A percentile compares a stretch with the other conserved stretches of the same genome.
Conservation (phyloP, 1,284 basidiomycete genomes). For the Ceratorhiza oryzae-sativae region DNA sequence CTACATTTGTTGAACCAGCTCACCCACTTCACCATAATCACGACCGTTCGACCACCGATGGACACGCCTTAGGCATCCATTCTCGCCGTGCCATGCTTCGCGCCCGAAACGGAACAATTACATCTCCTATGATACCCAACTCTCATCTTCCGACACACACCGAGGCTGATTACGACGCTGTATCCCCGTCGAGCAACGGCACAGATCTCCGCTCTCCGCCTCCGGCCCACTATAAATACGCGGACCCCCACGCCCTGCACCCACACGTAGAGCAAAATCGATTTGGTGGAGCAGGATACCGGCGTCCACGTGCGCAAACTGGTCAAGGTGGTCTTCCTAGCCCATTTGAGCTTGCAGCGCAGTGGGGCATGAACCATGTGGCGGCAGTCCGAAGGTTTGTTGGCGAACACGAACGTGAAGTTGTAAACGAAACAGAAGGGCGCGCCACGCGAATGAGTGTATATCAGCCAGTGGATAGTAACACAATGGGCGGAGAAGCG, state of each 20-base stretch:
- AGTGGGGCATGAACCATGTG: conserved; percentile 18
- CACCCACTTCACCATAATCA: conserved; percentile 12
- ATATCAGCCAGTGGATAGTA: neutral
- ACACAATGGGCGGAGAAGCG: neutral
- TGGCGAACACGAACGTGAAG: conserved; percentile 24
- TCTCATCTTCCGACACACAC: conserved; percentile 7
- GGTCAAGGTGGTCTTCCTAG: conserved; percentile 16
- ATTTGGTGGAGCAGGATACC: neutral
- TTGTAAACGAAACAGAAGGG: conserved; percentile 26
- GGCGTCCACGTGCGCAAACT: conserved; percentile 15
- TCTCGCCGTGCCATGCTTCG: conserved; percentile 2
- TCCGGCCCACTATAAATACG: neutral
- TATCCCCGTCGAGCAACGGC: neutral
- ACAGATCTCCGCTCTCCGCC: conserved; percentile 8
- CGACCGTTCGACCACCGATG: neutral
- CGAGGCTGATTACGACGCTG: neutral
- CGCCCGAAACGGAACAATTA: conserved; percentile 30
- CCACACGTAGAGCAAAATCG: neutral
- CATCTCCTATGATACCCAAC: conserved; percentile 2
- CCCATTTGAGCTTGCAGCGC: conserved; percentile 22
- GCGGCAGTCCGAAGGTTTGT: conserved; percentile 16
- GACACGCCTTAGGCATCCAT: conserved; percentile 1
- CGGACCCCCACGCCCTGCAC: neutral
- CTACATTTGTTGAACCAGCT: conserved; percentile 23
- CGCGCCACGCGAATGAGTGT: conserved; percentile 11